phyloP scores from a whole-genome alignment of 176 grass and related monocot genomes.

The Saccharum officinarum region DNA sequence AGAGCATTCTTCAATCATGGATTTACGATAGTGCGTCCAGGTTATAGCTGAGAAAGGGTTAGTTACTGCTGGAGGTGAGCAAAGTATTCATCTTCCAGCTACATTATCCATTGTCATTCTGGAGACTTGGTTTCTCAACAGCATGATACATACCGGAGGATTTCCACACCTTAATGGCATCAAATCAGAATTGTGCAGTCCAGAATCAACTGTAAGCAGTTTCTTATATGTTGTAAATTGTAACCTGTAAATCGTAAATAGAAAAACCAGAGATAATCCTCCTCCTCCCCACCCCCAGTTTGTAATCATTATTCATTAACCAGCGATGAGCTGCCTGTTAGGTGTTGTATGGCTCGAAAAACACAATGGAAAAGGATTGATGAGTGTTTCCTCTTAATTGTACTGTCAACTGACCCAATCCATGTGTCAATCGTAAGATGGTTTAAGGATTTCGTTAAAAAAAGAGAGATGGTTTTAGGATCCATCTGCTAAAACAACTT shows the following conservation, averaged over 20 bases:
- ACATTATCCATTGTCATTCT: not conserved
- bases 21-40: not conserved
- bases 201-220: not conserved
- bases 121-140: not conserved
- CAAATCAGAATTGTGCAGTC: not conserved
- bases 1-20: slow-evolving; percentile 11
- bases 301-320: not conserved
- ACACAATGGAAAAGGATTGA: not conserved
- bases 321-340: not conserved
- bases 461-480: not conserved
- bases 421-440: not conserved
- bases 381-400: not conserved
- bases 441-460: not conserved
- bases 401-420: not conserved
- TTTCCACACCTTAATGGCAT: not conserved
- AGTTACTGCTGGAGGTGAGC: not conserved
- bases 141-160: not conserved
- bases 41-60: not conserved
- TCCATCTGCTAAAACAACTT: not conserved
- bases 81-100: not conserved
- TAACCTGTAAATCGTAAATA: not conserved
- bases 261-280: not conserved
- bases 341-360: not conserved
- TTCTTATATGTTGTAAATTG: not conserved
- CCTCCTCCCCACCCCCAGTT: not conserved